A percentile compares a stretch with the other conserved stretches of the same genome.
Conservation (phyloP, 805 yeast genomes). For the Metschnikowia reukaufii region DNA sequence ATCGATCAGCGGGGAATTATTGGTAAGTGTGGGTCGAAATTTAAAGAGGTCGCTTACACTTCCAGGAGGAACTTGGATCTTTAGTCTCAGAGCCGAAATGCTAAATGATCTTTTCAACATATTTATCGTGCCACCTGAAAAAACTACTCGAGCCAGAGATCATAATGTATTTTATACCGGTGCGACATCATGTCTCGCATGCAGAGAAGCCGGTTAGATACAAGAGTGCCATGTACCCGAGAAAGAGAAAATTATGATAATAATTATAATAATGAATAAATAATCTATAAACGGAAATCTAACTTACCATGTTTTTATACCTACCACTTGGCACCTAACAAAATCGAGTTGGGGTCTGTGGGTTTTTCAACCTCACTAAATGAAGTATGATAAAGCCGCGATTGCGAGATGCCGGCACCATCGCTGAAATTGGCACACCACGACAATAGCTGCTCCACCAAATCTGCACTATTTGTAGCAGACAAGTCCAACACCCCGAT, state of each 20-base stretch:
- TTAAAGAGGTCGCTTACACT: not conserved
- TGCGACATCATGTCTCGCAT: not conserved
- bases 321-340: constrained; percentile 61
- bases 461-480: constrained; percentile 6
- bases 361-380: constrained; percentile 54
- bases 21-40: constrained; percentile 3
- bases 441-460: constrained; percentile 19
- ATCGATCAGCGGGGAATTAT: not conserved
- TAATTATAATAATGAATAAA: not conserved
- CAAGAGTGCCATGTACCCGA: not conserved
- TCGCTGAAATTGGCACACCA: constrained; percentile 39
- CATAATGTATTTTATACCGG: not conserved
- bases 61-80: not conserved
- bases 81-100: not conserved
- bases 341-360: constrained; percentile 45
- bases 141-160: not conserved
- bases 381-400: constrained; percentile 45
- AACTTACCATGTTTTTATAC: not conserved
- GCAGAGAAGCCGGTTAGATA: not conserved
- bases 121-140: not conserved
- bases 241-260: too few species aligned
- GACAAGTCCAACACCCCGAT: constrained; percentile 26
- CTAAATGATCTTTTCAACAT: constrained; percentile 8
- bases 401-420: constrained; percentile 28
- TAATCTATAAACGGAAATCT: not conserved